phyloP scores from a whole-genome alignment of 2,329 filamentous ascomycete species.

The Talaromyces sp. region DNA sequence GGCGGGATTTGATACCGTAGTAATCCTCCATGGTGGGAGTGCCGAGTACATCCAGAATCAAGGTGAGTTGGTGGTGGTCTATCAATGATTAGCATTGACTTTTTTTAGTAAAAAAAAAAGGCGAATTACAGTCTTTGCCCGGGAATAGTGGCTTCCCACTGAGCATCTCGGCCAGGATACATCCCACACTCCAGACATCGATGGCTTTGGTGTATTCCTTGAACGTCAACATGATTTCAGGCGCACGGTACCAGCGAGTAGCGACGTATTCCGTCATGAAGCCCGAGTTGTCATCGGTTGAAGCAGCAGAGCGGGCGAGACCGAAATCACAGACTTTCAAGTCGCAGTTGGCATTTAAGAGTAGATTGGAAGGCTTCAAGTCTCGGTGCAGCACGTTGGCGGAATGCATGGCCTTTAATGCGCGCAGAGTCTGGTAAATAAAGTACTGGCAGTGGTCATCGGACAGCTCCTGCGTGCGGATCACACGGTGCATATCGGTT shows the following conservation, averaged over 20 bases:
- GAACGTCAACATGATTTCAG: slow-evolving; percentile 99
- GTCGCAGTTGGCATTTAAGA: slow-evolving; percentile 98
- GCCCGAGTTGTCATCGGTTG: slow-evolving; percentile 98
- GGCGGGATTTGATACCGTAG: slow-evolving; percentile 98
- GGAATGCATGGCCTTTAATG: slow-evolving; percentile 98
- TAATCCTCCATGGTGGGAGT: slow-evolving; percentile 99
- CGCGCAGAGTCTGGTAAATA: slow-evolving; percentile 97
- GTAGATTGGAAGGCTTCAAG: slow-evolving; percentile 92
- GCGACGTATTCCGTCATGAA: slow-evolving; percentile 99
- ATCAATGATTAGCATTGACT: slow-evolving; percentile 6
- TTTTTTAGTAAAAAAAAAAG: background rate
- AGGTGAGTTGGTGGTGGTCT: slow-evolving; percentile 97
- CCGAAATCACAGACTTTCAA: slow-evolving; percentile 99
- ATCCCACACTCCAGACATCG: slow-evolving; percentile 98
- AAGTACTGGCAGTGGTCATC: slow-evolving; percentile 99
- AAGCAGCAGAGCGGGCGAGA: slow-evolving; percentile 88
- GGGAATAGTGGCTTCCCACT: slow-evolving; percentile 98
- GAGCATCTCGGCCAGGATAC: slow-evolving; percentile 97
- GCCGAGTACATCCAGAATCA: slow-evolving; percentile 94
- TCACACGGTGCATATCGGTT: slow-evolving; percentile 98
- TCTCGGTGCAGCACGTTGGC: slow-evolving; percentile 97
- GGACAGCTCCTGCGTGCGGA: slow-evolving; percentile 95
- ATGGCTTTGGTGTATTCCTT: slow-evolving; percentile 99
- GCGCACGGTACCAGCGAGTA: slow-evolving; percentile 97
- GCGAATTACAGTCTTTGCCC: slow-evolving; percentile 84